phyloP scores from a whole-genome alignment of 1,284 basidiomycete species.

The Entoloma clypeatum region DNA sequence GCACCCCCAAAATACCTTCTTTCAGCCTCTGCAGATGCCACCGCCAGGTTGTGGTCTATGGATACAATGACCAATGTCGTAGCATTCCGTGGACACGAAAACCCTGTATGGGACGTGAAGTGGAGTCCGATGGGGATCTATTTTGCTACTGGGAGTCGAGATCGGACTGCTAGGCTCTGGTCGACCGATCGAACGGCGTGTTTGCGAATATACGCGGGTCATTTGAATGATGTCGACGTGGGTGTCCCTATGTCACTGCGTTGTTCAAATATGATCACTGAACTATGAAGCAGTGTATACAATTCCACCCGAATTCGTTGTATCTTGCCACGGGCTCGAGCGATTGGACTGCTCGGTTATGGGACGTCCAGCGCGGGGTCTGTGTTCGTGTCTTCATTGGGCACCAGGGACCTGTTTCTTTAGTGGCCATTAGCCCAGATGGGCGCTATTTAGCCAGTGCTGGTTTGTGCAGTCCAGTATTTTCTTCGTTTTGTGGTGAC shows the following conservation, averaged over 20 bases:
- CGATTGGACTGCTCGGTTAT: slow-evolving; percentile 92
- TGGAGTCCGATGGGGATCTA: slow-evolving; percentile 99
- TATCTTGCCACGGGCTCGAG: slow-evolving; percentile 97
- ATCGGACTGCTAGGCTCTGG: slow-evolving; percentile 95
- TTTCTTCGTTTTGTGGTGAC: slow-evolving; percentile 4
- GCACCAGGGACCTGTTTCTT: slow-evolving; percentile 88
- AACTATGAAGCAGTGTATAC: slow-evolving; percentile 69
- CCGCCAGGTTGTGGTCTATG: slow-evolving; percentile 90
- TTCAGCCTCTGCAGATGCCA: slow-evolving; percentile 92
- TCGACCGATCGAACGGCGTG: slow-evolving; percentile 89
- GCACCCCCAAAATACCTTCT: slow-evolving; percentile 84
- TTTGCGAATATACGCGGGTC: slow-evolving; percentile 92
- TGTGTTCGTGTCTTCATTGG: slow-evolving; percentile 96
- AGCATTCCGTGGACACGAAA: slow-evolving; percentile 93
- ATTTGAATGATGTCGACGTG: slow-evolving; percentile 96
- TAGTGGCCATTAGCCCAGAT: slow-evolving; percentile 89
- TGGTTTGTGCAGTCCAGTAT: slow-evolving; percentile 42
- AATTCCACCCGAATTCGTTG: slow-evolving; percentile 96
- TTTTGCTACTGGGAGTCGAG: slow-evolving; percentile 93
- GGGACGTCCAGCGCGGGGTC: slow-evolving; percentile 96
- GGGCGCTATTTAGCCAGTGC: slow-evolving; percentile 92
- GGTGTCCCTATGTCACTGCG: slow-evolving; percentile 28
- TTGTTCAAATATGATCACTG: slow-evolving; percentile 13
- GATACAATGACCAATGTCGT: slow-evolving; percentile 94
- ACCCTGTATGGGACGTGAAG: slow-evolving; percentile 98